Evolutionary conservation across 257 asterid species (phyloP).

Genomic region (Solanum lignicaule): DNA sequence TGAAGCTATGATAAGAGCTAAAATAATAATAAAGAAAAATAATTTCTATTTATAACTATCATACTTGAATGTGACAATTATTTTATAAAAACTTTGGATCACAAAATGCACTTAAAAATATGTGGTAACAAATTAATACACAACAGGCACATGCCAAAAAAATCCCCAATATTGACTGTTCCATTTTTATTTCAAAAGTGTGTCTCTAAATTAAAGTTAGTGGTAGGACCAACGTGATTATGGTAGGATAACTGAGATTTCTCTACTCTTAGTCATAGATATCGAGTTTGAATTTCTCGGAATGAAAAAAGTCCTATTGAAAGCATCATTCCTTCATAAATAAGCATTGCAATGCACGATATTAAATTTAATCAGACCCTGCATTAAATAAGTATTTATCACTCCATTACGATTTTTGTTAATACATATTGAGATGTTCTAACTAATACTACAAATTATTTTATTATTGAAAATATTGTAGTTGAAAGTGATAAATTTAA

Average conservation of each 20-base stretch:
- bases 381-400: no score
- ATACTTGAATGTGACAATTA: background rate
- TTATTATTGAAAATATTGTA: background rate
- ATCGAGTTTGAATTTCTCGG: fast-evolving
- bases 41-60: background rate
- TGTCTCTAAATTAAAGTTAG: background rate
- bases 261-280: fast-evolving
- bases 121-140: background rate
- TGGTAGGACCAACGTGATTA: background rate
- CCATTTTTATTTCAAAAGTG: background rate
- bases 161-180: background rate
- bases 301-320: background rate
- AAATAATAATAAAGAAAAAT: background rate
- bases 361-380: background rate
- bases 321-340: background rate
- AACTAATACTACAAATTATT: background rate
- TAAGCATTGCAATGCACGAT: no score
- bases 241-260: background rate
- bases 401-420: background rate
- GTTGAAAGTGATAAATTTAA: background rate
- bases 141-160: background rate
- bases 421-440: background rate
- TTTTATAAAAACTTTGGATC: background rate
- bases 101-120: background rate
- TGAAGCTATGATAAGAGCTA: background rate